phyloP scores from a whole-genome alignment of 306 rosid genomes.

The Trifolium subterraneum region DNA sequence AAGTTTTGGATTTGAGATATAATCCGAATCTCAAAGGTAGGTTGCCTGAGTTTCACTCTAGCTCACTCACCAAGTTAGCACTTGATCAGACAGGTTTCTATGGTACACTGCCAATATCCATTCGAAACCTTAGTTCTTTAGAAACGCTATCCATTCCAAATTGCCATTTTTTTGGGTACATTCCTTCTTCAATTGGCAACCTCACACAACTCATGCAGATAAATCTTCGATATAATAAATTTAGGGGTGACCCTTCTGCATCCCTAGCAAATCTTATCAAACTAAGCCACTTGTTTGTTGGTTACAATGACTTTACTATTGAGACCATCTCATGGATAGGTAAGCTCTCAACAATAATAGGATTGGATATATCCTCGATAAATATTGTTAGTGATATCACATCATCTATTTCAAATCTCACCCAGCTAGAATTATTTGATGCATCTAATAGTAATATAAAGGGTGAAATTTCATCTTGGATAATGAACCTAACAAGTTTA shows the following conservation, averaged over 20 bases:
- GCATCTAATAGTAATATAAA: neutral
- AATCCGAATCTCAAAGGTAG: constrained; percentile 42
- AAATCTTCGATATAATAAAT: neutral
- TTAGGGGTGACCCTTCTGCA: constrained; percentile 22
- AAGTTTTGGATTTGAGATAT: neutral
- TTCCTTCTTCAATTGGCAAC: constrained; percentile 50
- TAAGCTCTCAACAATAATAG: neutral
- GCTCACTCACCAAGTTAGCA: neutral
- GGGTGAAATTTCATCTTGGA: constrained; percentile 34
- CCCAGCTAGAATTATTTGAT: neutral
- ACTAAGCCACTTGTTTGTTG: neutral
- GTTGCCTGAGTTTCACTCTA: constrained; percentile 45
- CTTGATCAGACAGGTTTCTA: constrained; percentile 13
- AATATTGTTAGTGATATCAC: constrained; percentile 26
- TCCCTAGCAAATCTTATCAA: constrained; percentile 39
- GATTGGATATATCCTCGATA: neutral
- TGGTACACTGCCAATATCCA: constrained; percentile 42
- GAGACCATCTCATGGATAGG: constrained; percentile 25
- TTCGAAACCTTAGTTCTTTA: constrained; percentile 40
- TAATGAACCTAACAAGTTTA: constrained; percentile 35
- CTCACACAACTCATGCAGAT: constrained; percentile 11
- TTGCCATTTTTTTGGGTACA: constrained; percentile 13
- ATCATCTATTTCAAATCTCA: constrained; percentile 28
- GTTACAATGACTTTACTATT: constrained; percentile 35
- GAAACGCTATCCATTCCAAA: neutral